phyloP scores from a whole-genome alignment of 345 rosid species.

The Xanthoceras sorbifolium region DNA sequence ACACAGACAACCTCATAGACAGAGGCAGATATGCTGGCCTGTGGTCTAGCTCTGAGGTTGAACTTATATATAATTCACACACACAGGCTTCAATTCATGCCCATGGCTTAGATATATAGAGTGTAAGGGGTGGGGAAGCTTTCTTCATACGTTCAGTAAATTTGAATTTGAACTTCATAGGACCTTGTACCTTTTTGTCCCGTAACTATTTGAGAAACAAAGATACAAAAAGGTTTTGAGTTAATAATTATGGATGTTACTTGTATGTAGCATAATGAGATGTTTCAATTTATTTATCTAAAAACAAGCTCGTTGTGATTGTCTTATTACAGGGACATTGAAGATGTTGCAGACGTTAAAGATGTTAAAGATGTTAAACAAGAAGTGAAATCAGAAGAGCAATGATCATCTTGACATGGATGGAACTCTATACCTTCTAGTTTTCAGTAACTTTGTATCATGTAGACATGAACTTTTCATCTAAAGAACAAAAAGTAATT shows the following conservation, averaged over 20 bases:
- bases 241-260: neutral
- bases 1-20: neutral
- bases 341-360: conserved; percentile 23
- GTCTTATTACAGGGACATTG: conserved; percentile 35
- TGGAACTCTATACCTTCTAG: neutral
- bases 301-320: neutral
- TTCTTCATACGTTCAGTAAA: neutral
- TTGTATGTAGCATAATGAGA: neutral
- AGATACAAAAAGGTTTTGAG: neutral
- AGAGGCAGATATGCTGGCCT: neutral
- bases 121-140: neutral
- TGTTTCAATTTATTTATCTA: neutral
- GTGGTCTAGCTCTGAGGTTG: neutral
- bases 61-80: neutral
- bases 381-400: conserved; percentile 40
- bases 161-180: neutral
- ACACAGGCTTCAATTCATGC: neutral
- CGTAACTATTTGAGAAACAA: neutral
- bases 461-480: conserved; percentile 5
- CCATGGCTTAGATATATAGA: neutral
- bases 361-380: conserved; percentile 5
- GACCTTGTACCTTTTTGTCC: neutral
- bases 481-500: neutral
- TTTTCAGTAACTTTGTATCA: neutral
- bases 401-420: conserved; percentile 33